Evolutionary conservation across 2,329 filamentous ascomycete species (phyloP).

Genomic region (Colletotrichum liaoningense): DNA sequence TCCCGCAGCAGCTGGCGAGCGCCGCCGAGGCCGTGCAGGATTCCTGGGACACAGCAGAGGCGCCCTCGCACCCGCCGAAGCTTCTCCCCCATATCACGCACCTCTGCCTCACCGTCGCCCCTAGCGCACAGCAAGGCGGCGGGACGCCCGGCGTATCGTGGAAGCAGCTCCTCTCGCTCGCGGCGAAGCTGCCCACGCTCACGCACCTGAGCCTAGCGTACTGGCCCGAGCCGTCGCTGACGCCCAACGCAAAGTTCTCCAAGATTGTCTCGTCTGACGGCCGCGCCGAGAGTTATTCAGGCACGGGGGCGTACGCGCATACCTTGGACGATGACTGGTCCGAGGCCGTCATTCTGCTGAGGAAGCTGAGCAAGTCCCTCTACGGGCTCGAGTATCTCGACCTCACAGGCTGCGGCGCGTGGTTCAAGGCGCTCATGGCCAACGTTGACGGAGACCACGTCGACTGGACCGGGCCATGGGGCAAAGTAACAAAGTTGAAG

Average conservation of each 20-base stretch:
- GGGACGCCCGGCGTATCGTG: slow-evolving; percentile 58
- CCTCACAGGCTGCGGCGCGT: slow-evolving; percentile 68
- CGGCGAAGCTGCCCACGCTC: slow-evolving; percentile 62
- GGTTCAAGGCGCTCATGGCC: slow-evolving; percentile 61
- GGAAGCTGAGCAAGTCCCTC: slow-evolving; percentile 63
- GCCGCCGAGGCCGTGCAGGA: slow-evolving; percentile 53
- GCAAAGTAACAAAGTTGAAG: slow-evolving; percentile 60
- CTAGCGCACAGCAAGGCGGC: slow-evolving; percentile 38
- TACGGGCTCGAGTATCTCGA: slow-evolving; percentile 72
- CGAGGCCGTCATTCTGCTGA: slow-evolving; percentile 67
- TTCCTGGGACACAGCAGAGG: slow-evolving; percentile 63
- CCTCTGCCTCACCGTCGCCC: slow-evolving; percentile 66
- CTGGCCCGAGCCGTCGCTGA: slow-evolving; percentile 71
- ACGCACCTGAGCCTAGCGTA: slow-evolving; percentile 72
- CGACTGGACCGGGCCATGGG: slow-evolving; percentile 67
- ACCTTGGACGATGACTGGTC: slow-evolving; percentile 68
- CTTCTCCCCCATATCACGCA: slow-evolving; percentile 70
- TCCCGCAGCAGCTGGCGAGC: slow-evolving; percentile 45
- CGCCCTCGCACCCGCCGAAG: slow-evolving; percentile 39
- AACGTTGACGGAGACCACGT: slow-evolving; percentile 58
- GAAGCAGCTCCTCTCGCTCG: slow-evolving; percentile 68
- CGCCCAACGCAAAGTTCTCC: slow-evolving; percentile 62
- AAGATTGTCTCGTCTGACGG: slow-evolving; percentile 59
- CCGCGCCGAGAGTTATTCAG: slow-evolving; percentile 60
- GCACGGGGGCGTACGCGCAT: slow-evolving; percentile 69